Conservation (phyloP, 2,329 filamentous ascomycete genomes). For the Paramyrothecium sp. region DNA sequence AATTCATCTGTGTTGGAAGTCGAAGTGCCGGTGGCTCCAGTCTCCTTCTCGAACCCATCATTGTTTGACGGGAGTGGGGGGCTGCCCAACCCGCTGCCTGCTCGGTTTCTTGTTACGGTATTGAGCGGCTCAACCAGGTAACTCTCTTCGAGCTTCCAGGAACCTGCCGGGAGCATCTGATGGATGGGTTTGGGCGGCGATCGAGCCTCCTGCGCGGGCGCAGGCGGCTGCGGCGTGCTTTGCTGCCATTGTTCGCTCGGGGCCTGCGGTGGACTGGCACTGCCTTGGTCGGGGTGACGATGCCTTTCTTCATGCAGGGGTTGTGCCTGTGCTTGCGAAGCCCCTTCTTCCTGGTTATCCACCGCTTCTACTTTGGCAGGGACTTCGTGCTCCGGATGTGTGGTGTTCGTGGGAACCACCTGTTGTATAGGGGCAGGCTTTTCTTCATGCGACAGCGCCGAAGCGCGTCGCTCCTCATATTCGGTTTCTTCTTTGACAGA, state of each 20-base stretch:
- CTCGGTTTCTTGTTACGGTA: conserved; percentile 27
- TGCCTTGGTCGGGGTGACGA: no score
- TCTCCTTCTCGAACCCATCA: conserved; percentile 52
- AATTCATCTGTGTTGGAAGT: conserved; percentile 1
- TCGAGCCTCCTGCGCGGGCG: conserved; percentile 8
- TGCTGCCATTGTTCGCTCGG: not conserved
- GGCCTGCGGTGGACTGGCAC: not conserved
- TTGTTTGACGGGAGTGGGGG: conserved; percentile 25
- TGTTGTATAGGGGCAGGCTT: no score
- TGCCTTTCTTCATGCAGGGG: no score
- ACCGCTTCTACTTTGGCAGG: no score
- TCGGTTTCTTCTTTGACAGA: not conserved
- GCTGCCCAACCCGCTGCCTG: conserved; percentile 21
- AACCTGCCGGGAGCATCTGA: conserved; percentile 41
- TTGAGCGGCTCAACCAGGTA: conserved; percentile 50
- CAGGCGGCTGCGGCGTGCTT: not conserved
- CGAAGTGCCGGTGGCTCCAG: conserved; percentile 8
- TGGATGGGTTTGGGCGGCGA: conserved; percentile 16
- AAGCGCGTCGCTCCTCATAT: no score
- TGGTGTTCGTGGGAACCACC: no score
- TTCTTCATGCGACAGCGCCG: no score
- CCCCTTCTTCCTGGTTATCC: no score
- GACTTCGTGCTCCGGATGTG: no score
- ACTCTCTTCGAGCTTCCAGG: conserved; percentile 56
- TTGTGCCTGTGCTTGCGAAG: no score